Base-by-base conservation (phyloP, 1,139 yeast genomes). In the Diutina mesorugosa region DNA sequence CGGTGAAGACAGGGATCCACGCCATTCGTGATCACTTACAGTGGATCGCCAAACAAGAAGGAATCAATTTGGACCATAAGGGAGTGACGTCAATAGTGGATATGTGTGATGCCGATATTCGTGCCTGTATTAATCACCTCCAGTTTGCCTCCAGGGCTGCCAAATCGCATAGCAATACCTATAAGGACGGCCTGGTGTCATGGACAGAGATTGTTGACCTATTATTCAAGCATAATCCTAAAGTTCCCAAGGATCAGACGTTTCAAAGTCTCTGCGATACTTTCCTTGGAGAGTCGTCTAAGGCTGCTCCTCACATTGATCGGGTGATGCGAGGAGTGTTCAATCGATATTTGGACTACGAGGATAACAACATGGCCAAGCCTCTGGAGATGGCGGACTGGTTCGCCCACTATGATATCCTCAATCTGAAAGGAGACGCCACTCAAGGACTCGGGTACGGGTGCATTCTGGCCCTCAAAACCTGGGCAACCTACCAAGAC, bases 81-180 rank as follows among this genome's bases (percentile, higher is more conserved):
- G 68, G 69, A 55, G 66, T 76, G 7, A 70, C 74, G 3, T 79
- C 86, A 50, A 72, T 93, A 14, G 85, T 89, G 4, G 85, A 82
- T 56, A 68, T 83, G 2, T 81, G 93, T 55, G 93, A 89, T 60
- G 90, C 90, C 51, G 99, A 93, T 69, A 76, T 93, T 41, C 74
- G 99, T 62, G 89, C 91, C 46, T 87, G 97, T 66, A 74, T 93
- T 55, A 93, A 93, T 65, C 80, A 86, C 63, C 69, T 93, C 50
- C 99, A 93, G 64, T 90, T 91, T 64, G 79, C 77, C 57, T 72
- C 78, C 16, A 62, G 63, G 58, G 63, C 45, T 61, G 60, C 3
- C 35, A 30, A 9, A 46, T 47, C 53, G 8, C 16, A 59, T 32
- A 45, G 48, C 64, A 16, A 66, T 63, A 28, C 48, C 12, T 67